Percentiles rank a stretch among this genome's conserved stretches.
phyloP scores from a whole-genome alignment of 164 flowering plant species.

The Liquidambar formosana region DNA sequence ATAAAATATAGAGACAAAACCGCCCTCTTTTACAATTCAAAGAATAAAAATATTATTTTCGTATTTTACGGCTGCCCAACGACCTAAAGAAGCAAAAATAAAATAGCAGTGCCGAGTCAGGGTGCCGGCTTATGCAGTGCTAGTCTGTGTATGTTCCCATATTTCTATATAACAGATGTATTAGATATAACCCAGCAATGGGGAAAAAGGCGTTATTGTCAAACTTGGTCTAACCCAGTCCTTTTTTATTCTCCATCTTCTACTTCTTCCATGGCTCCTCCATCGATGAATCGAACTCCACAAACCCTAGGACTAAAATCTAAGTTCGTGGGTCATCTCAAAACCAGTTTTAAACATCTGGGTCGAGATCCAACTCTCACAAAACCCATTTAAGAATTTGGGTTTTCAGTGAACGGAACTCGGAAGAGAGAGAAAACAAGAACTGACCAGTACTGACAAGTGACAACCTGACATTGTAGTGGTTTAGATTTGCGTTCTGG shows the following conservation, averaged over 20 bases:
- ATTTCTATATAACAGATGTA: too few relatives aligned
- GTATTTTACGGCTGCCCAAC: too few relatives aligned
- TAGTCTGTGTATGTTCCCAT: too few relatives aligned
- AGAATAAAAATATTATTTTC: too few relatives aligned
- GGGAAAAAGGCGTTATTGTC: too few relatives aligned
- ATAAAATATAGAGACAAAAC: too few relatives aligned
- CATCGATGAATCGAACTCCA: constrained; percentile 3
- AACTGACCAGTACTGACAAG: constrained; percentile 4
- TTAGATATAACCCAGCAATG: too few relatives aligned
- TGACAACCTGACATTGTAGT: background rate
- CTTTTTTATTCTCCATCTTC: background rate
- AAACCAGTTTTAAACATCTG: constrained; percentile 2
- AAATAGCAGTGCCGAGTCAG: too few relatives aligned
- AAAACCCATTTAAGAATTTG: background rate
- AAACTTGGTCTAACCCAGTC: too few relatives aligned
- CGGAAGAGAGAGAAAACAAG: background rate
- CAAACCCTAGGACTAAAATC: constrained; percentile 19
- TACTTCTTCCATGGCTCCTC: background rate
- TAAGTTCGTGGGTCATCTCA: constrained; percentile 7
- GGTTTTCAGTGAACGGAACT: background rate
- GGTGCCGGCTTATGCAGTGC: too few relatives aligned
- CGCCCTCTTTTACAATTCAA: too few relatives aligned
- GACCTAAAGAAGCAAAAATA: too few relatives aligned
- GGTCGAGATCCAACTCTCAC: background rate
- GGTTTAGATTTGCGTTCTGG: constrained; percentile 13